Conservation (phyloP, 768 basidiomycete genomes). For the Hygrophoropsis aurantiaca region DNA sequence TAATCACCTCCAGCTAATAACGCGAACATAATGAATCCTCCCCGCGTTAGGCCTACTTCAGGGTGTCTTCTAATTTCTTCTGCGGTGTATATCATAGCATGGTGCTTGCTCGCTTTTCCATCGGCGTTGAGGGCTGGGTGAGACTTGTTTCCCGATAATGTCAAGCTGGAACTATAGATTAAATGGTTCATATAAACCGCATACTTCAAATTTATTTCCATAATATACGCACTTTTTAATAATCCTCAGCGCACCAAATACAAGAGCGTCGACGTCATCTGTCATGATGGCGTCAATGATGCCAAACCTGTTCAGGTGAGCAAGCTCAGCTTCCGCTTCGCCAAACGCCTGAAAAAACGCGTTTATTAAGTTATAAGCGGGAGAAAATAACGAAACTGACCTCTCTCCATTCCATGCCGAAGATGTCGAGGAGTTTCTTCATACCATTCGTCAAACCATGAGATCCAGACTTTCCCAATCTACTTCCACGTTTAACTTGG, state of each 20-base stretch:
- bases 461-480: slow-evolving; percentile 19
- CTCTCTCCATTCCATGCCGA: slow-evolving; percentile 28
- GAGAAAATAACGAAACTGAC: slow-evolving; percentile 8
- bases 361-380: neutral
- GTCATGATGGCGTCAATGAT: slow-evolving; percentile 47
- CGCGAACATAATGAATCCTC: slow-evolving; percentile 33
- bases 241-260: slow-evolving; percentile 45
- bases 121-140: slow-evolving; percentile 21
- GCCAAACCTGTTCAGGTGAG: slow-evolving; percentile 36
- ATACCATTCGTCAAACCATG: slow-evolving; percentile 18
- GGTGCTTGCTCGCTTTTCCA: slow-evolving; percentile 21
- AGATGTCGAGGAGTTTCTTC: slow-evolving; percentile 19
- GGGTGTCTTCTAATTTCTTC: slow-evolving; percentile 20
- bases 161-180: slow-evolving; percentile 12
- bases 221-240: slow-evolving; percentile 40
- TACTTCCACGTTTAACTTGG: slow-evolving; percentile 37
- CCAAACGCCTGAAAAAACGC: slow-evolving; percentile 36
- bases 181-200: neutral
- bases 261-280: slow-evolving; percentile 46
- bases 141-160: slow-evolving; percentile 23
- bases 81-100: slow-evolving; percentile 22
- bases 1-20: slow-evolving; percentile 38
- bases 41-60: slow-evolving; percentile 21
- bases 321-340: slow-evolving; percentile 52
- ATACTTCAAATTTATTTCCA: neutral